phyloP scores from a whole-genome alignment of 768 basidiomycete species.

The Plicaturopsis crispa region DNA sequence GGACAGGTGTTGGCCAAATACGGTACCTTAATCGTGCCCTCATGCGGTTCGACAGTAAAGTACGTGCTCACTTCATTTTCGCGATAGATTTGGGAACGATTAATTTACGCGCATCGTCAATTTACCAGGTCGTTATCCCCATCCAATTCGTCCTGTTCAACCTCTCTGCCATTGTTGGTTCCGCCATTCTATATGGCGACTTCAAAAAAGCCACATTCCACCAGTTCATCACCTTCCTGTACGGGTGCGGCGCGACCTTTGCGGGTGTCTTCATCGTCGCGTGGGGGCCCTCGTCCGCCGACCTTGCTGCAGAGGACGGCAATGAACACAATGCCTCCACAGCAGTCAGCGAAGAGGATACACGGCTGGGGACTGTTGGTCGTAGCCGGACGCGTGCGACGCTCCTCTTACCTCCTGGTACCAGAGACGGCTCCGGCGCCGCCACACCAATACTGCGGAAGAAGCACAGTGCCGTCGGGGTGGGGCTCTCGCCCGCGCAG shows the following conservation, averaged over 20 bases:
- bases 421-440: slow-evolving; percentile 15
- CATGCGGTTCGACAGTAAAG: slow-evolving; percentile 92
- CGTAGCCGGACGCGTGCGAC: slow-evolving; percentile 29
- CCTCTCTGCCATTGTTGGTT: slow-evolving; percentile 86
- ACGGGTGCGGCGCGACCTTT: slow-evolving; percentile 87
- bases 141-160: slow-evolving; percentile 95
- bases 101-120: too few relatives aligned
- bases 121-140: slow-evolving; percentile 74
- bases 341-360: slow-evolving; percentile 12
- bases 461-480: slow-evolving; percentile 48
- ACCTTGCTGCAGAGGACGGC: slow-evolving; percentile 17
- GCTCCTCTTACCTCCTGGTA: slow-evolving; percentile 41
- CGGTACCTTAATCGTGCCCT: slow-evolving; percentile 80
- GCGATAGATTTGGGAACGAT: too few relatives aligned
- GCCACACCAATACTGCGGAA: slow-evolving; percentile 40
- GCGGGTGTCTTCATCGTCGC: slow-evolving; percentile 86
- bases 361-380: slow-evolving; percentile 17
- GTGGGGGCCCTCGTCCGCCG: slow-evolving; percentile 36
- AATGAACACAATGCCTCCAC: slow-evolving; percentile 24
- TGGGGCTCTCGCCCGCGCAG: slow-evolving; percentile 72
- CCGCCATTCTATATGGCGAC: slow-evolving; percentile 90
- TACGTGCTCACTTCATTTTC: too few relatives aligned
- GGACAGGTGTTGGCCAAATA: slow-evolving; percentile 80
- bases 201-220: slow-evolving; percentile 80
- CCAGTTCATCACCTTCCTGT: slow-evolving; percentile 75